phyloP scores from a whole-genome alignment of 1,284 basidiomycete genomes.

The Puccinia hordei region DNA sequence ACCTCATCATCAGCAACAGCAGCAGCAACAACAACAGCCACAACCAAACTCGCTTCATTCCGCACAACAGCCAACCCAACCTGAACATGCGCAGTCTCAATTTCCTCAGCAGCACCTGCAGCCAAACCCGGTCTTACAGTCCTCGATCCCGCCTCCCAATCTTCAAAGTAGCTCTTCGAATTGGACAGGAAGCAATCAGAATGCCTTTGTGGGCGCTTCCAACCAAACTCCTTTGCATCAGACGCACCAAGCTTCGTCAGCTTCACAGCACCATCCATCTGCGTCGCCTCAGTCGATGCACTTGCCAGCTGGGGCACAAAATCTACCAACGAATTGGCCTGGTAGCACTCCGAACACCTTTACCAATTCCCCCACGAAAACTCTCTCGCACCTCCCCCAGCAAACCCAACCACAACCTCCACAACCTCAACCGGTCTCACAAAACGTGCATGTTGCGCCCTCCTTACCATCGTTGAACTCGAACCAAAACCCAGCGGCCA shows the following conservation, averaged over 20 bases:
- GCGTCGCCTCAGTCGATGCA: constrained; percentile 11
- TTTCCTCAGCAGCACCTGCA: constrained; percentile 17
- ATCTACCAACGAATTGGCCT: constrained; percentile 3
- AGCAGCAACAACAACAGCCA: neutral
- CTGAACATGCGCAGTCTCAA: constrained; percentile 5
- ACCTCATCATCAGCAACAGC: constrained; percentile 17
- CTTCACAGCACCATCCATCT: constrained; percentile 12
- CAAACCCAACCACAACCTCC: constrained; percentile 13
- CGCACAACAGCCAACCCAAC: constrained; percentile 5
- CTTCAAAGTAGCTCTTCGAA: constrained; percentile 15
- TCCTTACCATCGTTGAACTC: constrained; percentile 9
- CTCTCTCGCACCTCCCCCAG: neutral
- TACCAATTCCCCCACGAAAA: constrained; percentile 19
- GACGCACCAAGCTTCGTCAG: neutral
- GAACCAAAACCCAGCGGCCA: constrained; percentile 1
- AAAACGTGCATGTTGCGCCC: neutral
- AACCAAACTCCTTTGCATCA: neutral
- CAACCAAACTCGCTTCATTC: constrained; percentile 12
- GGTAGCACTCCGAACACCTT: constrained; percentile 11
- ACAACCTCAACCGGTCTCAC: neutral
- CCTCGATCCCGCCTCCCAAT: constrained; percentile 5
- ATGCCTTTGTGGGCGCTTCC: constrained; percentile 10
- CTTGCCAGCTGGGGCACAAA: neutral
- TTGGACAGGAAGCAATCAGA: constrained; percentile 14
- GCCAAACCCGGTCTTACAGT: neutral